Conservation (phyloP, 345 rosid genomes). For the Moricandia arvensis region DNA sequence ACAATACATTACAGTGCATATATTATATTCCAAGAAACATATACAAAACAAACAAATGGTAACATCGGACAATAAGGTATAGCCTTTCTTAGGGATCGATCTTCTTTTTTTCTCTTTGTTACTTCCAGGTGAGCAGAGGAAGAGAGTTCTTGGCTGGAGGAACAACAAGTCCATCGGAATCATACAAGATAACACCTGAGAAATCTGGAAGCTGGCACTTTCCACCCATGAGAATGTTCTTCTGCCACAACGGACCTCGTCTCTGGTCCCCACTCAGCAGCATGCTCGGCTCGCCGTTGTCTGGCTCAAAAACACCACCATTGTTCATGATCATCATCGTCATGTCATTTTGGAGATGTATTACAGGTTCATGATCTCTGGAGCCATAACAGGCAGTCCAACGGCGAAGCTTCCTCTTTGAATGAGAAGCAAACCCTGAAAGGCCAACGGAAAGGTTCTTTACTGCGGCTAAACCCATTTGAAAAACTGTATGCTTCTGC, state of each 20-base stretch:
- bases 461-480: slow-evolving; percentile 44
- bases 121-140: slow-evolving; percentile 73
- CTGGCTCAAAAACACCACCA: slow-evolving; percentile 27
- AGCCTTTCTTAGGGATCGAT: background rate
- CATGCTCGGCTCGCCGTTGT: slow-evolving; percentile 32
- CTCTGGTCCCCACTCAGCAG: slow-evolving; percentile 43
- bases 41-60: slow-evolving; percentile 21
- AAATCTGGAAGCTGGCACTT: slow-evolving; percentile 89
- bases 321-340: slow-evolving; percentile 26
- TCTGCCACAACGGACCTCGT: slow-evolving; percentile 63
- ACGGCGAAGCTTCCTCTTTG: slow-evolving; percentile 47
- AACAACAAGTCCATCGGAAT: slow-evolving; percentile 60
- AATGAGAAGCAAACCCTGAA: slow-evolving; percentile 54
- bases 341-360: slow-evolving; percentile 47
- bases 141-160: slow-evolving; percentile 50
- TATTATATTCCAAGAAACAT: slow-evolving; percentile 12
- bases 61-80: background rate
- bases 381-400: slow-evolving; percentile 60
- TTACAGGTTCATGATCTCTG: slow-evolving; percentile 55
- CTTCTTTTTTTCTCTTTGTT: slow-evolving; percentile 9
- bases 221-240: slow-evolving; percentile 90
- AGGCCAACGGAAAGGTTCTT: slow-evolving; percentile 48
- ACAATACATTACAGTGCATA: background rate
- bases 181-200: slow-evolving; percentile 80
- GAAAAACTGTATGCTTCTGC: slow-evolving; percentile 29